phyloP scores from a whole-genome alignment of 2,329 filamentous ascomycete genomes.

The Leptographium lundbergii region DNA sequence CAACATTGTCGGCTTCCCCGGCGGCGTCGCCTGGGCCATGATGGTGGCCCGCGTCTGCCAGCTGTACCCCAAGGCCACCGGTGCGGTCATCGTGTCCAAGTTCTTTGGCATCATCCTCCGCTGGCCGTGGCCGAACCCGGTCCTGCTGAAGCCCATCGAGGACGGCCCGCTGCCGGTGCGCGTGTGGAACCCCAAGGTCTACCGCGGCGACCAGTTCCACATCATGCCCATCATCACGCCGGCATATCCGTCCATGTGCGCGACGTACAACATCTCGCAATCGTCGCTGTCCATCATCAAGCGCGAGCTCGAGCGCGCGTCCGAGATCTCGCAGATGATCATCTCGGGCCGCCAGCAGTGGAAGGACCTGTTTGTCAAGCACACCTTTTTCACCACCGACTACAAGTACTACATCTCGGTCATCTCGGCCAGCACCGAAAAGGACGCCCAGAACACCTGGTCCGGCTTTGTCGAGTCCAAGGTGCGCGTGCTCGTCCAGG shows the following conservation, averaged over 20 bases:
- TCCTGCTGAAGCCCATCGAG: constrained; percentile 79
- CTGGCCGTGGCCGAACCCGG: constrained; percentile 92
- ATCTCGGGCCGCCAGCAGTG: constrained; percentile 64
- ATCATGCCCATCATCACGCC: constrained; percentile 98
- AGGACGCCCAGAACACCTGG: constrained; percentile 78
- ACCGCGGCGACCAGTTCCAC: constrained; percentile 70
- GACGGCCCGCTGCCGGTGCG: constrained; percentile 67
- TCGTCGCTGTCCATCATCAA: constrained; percentile 80
- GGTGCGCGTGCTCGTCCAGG: constrained; percentile 71
- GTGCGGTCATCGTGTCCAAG: constrained; percentile 78
- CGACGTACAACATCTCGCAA: constrained; percentile 83
- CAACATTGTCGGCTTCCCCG: constrained; percentile 92
- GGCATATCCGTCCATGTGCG: constrained; percentile 94
- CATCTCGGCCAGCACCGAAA: constrained; percentile 67
- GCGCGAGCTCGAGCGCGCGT: constrained; percentile 66
- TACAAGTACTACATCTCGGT: constrained; percentile 96
- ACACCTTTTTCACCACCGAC: constrained; percentile 83
- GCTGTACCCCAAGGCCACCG: constrained; percentile 84
- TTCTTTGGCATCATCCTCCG: constrained; percentile 87
- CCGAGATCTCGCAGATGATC: constrained; percentile 67
- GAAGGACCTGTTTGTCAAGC: constrained; percentile 80
- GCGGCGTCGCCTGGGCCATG: constrained; percentile 97
- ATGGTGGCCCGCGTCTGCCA: constrained; percentile 92
- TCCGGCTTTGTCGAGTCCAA: constrained; percentile 90
- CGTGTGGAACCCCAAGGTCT: constrained; percentile 91